Percentiles rank a stretch among this genome's conserved stretches.
phyloP scores from a whole-genome alignment of 2,329 filamentous ascomycete species.

The Aureobasidium sp. region DNA sequence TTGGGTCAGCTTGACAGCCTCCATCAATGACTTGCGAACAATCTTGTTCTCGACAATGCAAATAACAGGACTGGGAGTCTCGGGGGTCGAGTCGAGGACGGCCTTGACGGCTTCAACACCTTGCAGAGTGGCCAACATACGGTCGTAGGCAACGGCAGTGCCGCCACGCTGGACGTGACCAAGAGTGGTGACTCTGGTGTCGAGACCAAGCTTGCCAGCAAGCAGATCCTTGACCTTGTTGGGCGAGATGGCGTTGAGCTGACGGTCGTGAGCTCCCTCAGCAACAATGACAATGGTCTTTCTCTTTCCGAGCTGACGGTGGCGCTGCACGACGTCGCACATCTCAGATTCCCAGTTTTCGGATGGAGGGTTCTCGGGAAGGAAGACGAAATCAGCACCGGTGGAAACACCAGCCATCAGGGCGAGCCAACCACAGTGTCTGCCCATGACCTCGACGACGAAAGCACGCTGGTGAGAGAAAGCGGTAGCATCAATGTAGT shows the following conservation, averaged over 20 bases:
- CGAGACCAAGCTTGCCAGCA: conserved; percentile 69
- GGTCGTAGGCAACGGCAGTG: conserved; percentile 84
- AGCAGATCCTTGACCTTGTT: conserved; percentile 79
- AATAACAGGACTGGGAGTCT: conserved; percentile 88
- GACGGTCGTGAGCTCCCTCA: conserved; percentile 80
- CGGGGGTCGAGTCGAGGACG: conserved; percentile 78
- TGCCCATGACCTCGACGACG: conserved; percentile 96
- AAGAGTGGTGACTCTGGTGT: conserved; percentile 89
- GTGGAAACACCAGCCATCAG: conserved; percentile 93
- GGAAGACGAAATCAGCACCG: conserved; percentile 93
- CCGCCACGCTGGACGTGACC: conserved; percentile 97
- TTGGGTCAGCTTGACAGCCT: conserved; percentile 81
- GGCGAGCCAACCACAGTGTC: conserved; percentile 95
- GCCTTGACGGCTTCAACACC: conserved; percentile 91
- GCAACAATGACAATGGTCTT: conserved; percentile 98
- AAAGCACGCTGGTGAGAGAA: conserved; percentile 92
- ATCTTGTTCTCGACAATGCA: conserved; percentile 98
- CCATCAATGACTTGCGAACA: conserved; percentile 75
- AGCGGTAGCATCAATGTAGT: conserved; percentile 93
- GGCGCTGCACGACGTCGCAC: conserved; percentile 68
- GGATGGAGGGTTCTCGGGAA: conserved; percentile 83
- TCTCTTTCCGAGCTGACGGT: conserved; percentile 80
- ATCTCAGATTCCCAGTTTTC: conserved; percentile 87
- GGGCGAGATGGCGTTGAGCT: conserved; percentile 76
- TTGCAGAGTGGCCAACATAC: conserved; percentile 85